Base-by-base conservation (phyloP, 805 yeast species). In the Zygoascus biomembranicola region DNA sequence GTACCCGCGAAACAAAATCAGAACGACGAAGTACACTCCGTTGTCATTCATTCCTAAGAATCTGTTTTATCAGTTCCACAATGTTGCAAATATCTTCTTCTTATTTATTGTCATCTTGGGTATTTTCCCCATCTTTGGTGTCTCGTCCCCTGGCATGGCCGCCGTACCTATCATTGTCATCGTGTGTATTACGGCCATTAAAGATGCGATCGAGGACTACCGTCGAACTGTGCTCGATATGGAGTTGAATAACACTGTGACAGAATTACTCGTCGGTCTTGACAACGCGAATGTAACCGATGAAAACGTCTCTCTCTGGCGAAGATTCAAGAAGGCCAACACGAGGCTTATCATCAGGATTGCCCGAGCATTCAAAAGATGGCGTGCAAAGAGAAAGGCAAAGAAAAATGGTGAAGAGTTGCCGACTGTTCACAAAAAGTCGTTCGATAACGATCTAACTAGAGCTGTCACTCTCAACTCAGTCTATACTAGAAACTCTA, bases 11-110 rank as follows among this genome's bases (percentile, higher is more conserved):
- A 94, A 92, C 73, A 92, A 94, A 69, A 89, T 94, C 62, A 83
- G 98, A 73, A 90, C 99, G 0, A 89, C 99, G 1, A 92, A 90
- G 72, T 94, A 94, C 70, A 94, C 98, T 1, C 97, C 99, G 8
- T 64, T 94, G 52, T 74, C 90, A 13, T 92, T 92, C 64, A 60
- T 92, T 26, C 98, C 98, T 2, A 92, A 92, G 68, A 92, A 92
- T 69, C 68, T 92, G 50, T 68, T 71, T 45, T 77, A 78, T 58
- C 99, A 94, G 71, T 90, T 90, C 69, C 82, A 79, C 56, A 92
- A 92, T 67, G 80, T 90, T 58, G 99, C 99, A 49, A 94, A 94
- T 69, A 72, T 89, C 49, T 94, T 89, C 73, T 94, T 94, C 77
- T 73, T 94, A 63, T 72, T 84, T 44, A 75, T 88, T 72, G 84